These are phyloP conservation scores for Gardenia jasminoides DNA, from an alignment of 257 asterid species.

Conservation along the genomic window DNA sequence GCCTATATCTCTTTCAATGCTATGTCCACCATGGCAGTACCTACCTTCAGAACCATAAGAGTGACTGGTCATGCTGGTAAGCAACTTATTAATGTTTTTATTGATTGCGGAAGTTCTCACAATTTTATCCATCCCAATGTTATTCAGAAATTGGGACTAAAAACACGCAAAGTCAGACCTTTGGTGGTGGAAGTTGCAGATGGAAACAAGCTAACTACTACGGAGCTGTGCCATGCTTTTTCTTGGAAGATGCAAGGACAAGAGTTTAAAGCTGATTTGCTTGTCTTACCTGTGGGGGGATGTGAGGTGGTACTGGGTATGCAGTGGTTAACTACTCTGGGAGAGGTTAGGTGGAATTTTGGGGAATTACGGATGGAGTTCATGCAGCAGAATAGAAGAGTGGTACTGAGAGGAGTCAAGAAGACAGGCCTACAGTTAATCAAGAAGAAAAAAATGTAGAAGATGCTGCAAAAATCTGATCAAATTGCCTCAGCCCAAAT, in stretches of 20 bases:
- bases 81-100: background rate
- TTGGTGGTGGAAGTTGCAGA: background rate
- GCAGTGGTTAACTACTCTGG: background rate
- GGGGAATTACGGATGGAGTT: background rate
- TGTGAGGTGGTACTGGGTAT: background rate
- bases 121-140: background rate
- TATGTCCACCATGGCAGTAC: background rate
- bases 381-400: background rate
- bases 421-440: background rate
- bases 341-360: background rate
- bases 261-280: background rate
- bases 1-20: background rate
- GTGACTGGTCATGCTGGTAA: background rate
- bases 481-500: too few relatives aligned
- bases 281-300: background rate
- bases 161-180: rapidly evolving
- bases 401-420: background rate
- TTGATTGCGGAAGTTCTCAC: background rate
- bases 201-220: rapidly evolving
- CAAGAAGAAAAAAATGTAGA: too few relatives aligned
- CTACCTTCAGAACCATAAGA: background rate
- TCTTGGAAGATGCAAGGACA: background rate
- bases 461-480: too few relatives aligned
- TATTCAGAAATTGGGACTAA: background rate
- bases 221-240: rapidly evolving